phyloP scores from a whole-genome alignment of 2,329 filamentous ascomycete species.

The Triangularia verruculosa region DNA sequence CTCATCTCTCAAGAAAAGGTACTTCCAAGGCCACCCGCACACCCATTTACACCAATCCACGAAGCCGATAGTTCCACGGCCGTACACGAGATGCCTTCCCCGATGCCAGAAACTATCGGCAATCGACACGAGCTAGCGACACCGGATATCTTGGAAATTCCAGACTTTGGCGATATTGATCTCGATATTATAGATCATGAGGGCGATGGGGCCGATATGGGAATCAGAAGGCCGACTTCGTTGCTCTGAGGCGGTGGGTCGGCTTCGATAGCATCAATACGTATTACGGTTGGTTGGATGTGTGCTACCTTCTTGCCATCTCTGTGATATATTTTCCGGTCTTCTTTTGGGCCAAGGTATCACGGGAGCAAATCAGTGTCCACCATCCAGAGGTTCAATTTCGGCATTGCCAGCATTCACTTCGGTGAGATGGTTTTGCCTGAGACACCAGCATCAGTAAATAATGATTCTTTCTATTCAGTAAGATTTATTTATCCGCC shows the following conservation, averaged over 20 bases:
- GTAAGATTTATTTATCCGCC: background rate
- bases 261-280: background rate
- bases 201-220: background rate
- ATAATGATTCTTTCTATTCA: no score
- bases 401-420: no score
- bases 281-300: background rate
- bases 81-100: background rate
- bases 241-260: background rate
- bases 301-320: no score
- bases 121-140: background rate
- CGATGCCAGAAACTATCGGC: background rate
- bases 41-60: background rate
- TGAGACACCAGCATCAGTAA: no score
- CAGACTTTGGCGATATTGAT: background rate
- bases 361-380: no score
- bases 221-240: background rate
- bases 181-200: background rate
- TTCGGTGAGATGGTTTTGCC: no score
- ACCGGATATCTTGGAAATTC: background rate
- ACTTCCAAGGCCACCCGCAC: background rate
- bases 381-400: no score
- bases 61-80: background rate
- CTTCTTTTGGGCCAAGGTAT: no score
- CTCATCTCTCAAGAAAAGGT: background rate
- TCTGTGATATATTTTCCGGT: no score